Conservation (phyloP, 225 moss, liverwort and hornwort genomes). For the Neckera pumila region DNA sequence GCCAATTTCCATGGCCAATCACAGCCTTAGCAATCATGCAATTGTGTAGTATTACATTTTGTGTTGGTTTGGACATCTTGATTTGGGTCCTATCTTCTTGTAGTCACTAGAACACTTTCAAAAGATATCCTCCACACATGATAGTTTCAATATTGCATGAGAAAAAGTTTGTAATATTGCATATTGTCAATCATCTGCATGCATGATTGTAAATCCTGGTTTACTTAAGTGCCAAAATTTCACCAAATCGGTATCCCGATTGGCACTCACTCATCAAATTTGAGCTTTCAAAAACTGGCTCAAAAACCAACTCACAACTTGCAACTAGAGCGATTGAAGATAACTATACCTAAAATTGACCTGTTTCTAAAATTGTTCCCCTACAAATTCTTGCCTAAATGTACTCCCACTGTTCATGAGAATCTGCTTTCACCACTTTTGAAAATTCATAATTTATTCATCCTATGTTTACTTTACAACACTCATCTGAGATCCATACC, state of each 20-base stretch:
- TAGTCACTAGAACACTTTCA: neutral
- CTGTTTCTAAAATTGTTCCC: fast-evolving
- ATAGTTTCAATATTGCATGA: neutral
- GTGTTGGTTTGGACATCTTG: too few species aligned
- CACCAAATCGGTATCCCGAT: neutral
- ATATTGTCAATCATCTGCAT: neutral
- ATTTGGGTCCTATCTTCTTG: too few species aligned
- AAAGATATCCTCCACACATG: neutral
- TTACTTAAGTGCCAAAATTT: fast-evolving
- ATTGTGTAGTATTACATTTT: too few species aligned
- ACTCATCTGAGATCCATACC: neutral
- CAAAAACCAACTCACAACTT: neutral
- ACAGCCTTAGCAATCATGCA: fast-evolving
- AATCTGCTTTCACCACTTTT: neutral
- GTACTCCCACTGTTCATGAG: neutral
- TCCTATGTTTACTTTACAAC: neutral
- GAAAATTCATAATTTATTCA: neutral
- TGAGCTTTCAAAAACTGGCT: fast-evolving
- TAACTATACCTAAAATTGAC: neutral
- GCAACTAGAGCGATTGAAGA: neutral
- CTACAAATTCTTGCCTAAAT: neutral
- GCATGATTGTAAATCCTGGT: neutral
- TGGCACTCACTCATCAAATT: neutral
- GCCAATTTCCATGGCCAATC: neutral
- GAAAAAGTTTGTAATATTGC: neutral